Evolutionary conservation across 2,329 filamentous ascomycete species (phyloP), one percentile per base, ranked within the genome.

Genomic region (Shiraia bambusicola): DNA sequence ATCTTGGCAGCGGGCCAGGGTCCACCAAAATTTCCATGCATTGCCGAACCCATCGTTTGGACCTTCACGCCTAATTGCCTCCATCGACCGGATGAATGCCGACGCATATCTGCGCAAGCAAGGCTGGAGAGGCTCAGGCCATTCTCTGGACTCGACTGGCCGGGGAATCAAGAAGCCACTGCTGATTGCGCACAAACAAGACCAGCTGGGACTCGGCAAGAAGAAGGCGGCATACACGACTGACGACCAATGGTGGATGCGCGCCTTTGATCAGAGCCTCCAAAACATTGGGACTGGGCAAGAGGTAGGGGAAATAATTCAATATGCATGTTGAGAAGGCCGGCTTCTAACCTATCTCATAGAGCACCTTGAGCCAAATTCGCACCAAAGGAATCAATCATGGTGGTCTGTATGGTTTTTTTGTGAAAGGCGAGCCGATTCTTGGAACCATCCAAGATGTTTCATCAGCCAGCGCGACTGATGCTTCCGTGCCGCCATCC

Each of bases 231-330:
- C 65, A 19, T 59, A 66, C 33, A 76, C 76, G 19, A 75, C 80
- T 24, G 76, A 78, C 56, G 92, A 96, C 64, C 90, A 95, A 67
- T 98, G 93, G 93, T 98, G 93, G 93, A 78, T 95, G 70, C 86
- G 88, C 44, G 93, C 93, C 9, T 96, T 95, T 56, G 92, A 97
- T 69, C 84, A 90, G 65, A 90, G 91, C 41, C 74, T 96, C 52
- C 87, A 93, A 68, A 87, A 85, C 3, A 77, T 66, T 38, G 65
- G 63, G 2, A 62, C 55, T 6, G 63, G 63, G 0, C 45, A 63
- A 37, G 58, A 62, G 32, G 60, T 64, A 52, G 22, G 37, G 4
- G 8, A 5, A 22, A 33, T 26, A 6, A 9, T 11, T 13, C 1
- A 15, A n/a, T 8, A 6, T 4, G n/a, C 6, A 8, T 5, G 9